Evolutionary conservation across 2,329 filamentous ascomycete species (phyloP).

Genomic region (Pseudopyricularia cyperi): DNA sequence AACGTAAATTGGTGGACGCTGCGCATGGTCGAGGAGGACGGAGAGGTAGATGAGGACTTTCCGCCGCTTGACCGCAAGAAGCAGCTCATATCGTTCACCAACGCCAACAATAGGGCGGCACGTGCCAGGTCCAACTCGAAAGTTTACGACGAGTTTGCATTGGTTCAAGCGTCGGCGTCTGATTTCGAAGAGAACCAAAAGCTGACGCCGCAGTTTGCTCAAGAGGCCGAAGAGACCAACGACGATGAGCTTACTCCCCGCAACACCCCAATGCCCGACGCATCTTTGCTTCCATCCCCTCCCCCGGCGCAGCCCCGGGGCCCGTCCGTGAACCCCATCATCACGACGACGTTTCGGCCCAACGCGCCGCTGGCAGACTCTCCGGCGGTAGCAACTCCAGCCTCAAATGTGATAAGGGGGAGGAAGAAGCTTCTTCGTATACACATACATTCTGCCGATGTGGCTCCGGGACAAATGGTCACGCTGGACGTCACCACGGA

Average conservation of each 20-base stretch:
- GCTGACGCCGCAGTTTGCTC: slow-evolving; percentile 52
- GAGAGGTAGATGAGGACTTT: slow-evolving; percentile 77
- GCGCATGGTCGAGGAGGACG: slow-evolving; percentile 73
- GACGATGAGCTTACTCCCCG: slow-evolving; percentile 30
- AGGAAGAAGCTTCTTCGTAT: slow-evolving; percentile 59
- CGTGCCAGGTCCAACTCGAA: slow-evolving; percentile 60
- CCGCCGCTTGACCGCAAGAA: slow-evolving; percentile 64
- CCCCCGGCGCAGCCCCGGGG: slow-evolving; percentile 15
- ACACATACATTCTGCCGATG: slow-evolving; percentile 57
- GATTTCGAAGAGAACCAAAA: slow-evolving; percentile 58
- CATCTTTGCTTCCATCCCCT: slow-evolving; percentile 15
- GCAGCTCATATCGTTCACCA: slow-evolving; percentile 65
- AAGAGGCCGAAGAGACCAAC: slow-evolving; percentile 27
- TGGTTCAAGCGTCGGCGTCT: slow-evolving; percentile 57
- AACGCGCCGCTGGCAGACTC: slow-evolving; percentile 44
- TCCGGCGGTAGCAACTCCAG: slow-evolving; percentile 32
- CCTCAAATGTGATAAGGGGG: slow-evolving; percentile 37
- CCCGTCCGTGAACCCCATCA: slow-evolving; percentile 40
- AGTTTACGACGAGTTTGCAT: slow-evolving; percentile 70
- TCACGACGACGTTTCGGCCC: slow-evolving; percentile 45
- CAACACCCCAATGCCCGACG: slow-evolving; percentile 33
- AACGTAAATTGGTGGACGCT: slow-evolving; percentile 76
- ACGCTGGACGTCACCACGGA: slow-evolving; percentile 68
- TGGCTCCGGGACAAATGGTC: slow-evolving; percentile 59
- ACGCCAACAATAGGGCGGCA: slow-evolving; percentile 59